phyloP scores from a whole-genome alignment of 1,139 yeast genomes.

The Keqinozyma sinolaborantium region DNA sequence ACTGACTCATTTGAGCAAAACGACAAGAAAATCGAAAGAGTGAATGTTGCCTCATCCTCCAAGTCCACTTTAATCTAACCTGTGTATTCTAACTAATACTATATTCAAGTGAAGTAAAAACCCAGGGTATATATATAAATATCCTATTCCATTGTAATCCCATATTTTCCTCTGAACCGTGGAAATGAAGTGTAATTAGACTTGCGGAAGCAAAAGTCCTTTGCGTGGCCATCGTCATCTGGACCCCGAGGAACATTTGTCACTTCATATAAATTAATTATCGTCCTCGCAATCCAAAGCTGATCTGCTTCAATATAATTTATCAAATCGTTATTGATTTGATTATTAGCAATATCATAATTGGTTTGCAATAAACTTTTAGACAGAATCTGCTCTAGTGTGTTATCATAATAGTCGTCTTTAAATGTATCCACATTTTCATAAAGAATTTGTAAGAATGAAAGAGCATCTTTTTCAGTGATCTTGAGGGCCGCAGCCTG shows the following conservation, averaged over 20 bases:
- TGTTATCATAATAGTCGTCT: too few relatives aligned
- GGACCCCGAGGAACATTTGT: conserved; percentile 8
- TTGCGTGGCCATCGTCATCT: conserved; percentile 3
- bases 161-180: conserved; percentile 2
- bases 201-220: conserved; percentile 5
- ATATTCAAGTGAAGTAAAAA: too few relatives aligned
- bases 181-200: conserved; percentile 4
- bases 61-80: too few relatives aligned
- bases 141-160: conserved; percentile 5
- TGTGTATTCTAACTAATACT: too few relatives aligned
- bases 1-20: conserved; percentile 3
- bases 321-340: too few relatives aligned
- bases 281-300: conserved; percentile 7
- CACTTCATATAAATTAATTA: conserved; percentile 7
- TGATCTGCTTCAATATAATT: conserved; percentile 7
- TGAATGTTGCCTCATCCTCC: conserved; percentile 6
- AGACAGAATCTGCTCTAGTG: too few relatives aligned
- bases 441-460: too few relatives aligned
- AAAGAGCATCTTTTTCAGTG: too few relatives aligned
- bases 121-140: neutral
- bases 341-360: too few relatives aligned
- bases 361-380: too few relatives aligned
- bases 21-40: conserved; percentile 5
- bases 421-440: too few relatives aligned
- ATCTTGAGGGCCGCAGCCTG: neutral